Conservation (phyloP, 2,329 filamentous ascomycete genomes). For the Fusarium abutilonis region DNA sequence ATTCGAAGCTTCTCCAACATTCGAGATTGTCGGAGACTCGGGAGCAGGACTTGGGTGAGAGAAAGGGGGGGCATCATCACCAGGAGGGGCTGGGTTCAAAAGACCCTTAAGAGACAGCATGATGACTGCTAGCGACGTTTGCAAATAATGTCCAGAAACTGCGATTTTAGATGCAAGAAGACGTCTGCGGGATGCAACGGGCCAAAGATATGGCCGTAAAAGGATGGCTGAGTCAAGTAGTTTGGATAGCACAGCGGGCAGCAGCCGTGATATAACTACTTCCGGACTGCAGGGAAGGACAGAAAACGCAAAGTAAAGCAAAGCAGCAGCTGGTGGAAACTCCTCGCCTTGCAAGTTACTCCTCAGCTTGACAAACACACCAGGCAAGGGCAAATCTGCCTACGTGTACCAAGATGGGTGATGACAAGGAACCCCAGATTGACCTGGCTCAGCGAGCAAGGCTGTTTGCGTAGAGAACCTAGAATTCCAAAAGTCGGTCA, state of each 20-base stretch:
- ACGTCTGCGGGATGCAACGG: conserved; percentile 21
- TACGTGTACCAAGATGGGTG: conserved; percentile 29
- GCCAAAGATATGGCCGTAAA: conserved; percentile 19
- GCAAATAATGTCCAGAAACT: conserved; percentile 8
- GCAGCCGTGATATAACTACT: conserved; percentile 45
- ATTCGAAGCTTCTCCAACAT: conserved; percentile 17
- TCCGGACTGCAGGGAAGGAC: conserved; percentile 41
- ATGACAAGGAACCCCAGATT: conserved; percentile 35
- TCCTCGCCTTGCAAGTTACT: conserved; percentile 39
- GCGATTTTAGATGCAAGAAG: conserved; percentile 8
- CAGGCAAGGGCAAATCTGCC: conserved; percentile 30
- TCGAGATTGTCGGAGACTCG: conserved; percentile 32
- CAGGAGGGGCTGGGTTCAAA: conserved; percentile 68
- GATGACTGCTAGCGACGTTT: conserved; percentile 39
- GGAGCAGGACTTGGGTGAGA: conserved; percentile 53
- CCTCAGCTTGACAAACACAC: conserved; percentile 45
- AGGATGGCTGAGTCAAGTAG: conserved; percentile 34
- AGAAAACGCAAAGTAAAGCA: conserved; percentile 28
- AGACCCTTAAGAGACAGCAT: conserved; percentile 75
- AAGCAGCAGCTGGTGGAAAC: conserved; percentile 37
- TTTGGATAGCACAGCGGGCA: conserved; percentile 43
- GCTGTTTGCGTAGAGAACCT: conserved; percentile 20
- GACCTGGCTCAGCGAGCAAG: conserved; percentile 30
- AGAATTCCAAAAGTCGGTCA: conserved; percentile 42
- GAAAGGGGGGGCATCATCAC: conserved; percentile 48